Evolutionary conservation across 148 eudicot genomes (phyloP), one percentile per base, ranked within the genome.

Genomic region (Fagopyrum tataricum): DNA sequence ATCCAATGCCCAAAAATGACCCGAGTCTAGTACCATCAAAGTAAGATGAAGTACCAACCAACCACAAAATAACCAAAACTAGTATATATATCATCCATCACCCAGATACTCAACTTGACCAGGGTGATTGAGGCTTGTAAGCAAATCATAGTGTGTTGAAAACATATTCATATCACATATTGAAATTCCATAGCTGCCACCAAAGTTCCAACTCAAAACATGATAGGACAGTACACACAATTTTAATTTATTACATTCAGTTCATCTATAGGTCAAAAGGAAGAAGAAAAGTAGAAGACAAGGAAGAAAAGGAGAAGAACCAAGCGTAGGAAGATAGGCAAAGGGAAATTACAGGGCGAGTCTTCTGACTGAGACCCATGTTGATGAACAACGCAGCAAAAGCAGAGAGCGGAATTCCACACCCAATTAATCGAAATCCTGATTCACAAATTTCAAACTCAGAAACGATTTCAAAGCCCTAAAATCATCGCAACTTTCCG

Each of bases 341-440:
- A 37, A 64, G 72, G 26, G 53, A 46, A 15, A 76, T 0, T 83
- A 85, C 91, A 62, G 88, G 87, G 31, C 88, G 83, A n/a, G 90
- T 88, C 77, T 85, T 85, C 18, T 74, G 66, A 49, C 92, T 90
- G 67, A 88, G 89, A 4, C 85, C 85, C 6, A 82, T 53, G 67
- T 88, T 86, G 64, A 88, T 85, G 70, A 86, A 44, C 24, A 82
- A 21, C 15, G 87, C 84, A 8, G 89, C 85, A 7, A 70, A 70
- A 2, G 76, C 51, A 7, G 96, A 90, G 79, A 87, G 55, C 12
- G 78, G 10, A 20, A 85, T 7, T 15, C 86, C 89, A 67, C 83
- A 70, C 2, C 96, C 91, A n/a, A 90, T 90, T 67, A 90, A 87
- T 18, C 91, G 88, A 75, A 88, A 85, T 70, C 92, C 92, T 90